Base-by-base conservation (phyloP, 2,329 filamentous ascomycete species). In the Aspergillus melleus region DNA sequence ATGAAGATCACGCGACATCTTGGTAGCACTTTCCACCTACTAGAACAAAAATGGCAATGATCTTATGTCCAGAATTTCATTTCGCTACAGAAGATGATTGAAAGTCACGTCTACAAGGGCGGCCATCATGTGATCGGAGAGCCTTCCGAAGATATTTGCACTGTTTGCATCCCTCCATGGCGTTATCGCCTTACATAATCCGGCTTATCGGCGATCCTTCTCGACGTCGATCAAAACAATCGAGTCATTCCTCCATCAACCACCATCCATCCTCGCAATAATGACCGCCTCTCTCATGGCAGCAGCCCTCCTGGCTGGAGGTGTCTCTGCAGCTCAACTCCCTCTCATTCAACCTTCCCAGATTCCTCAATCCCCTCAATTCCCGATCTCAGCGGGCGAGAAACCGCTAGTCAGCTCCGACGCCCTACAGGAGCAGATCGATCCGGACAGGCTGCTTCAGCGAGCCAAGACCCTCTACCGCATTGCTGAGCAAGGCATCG, bases 391-490 rank as follows among this genome's bases (percentile, higher is more conserved):
- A 30, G 64, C 64, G 64, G 64, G 49, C 56, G 54, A 50, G 11
- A 54, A 55, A 49, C 58, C 64, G 42, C 62, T 85, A 55, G 76
- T 88, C 52, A 81, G 82, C 69, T 83, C 83, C 51, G 76, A 62
- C 11, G 61, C 57, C 49, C 61, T 70, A n/a, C 68, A 70, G 46
- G 53, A 44, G n/a, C 60, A 85, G 68, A 87, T 91, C 74, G 80
- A 77, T 49, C 74, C 74, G 46, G 78, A 83, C 26, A 85, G 82
- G 24, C 83, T 91, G 9, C 73, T 87, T 50, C 74, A 77, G 9
- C 83, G 87, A 47, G 87, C 88, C 11, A 78, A 87, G 65, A 74
- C 84, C 30, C 81, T 91, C 9, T 90, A 84, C 66, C 77, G 83
- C 54, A 83, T 90, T 57, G 88, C 88, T 0, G 79, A 87, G 72